A percentile compares a stretch with the other conserved stretches of the same genome.
phyloP scores from a whole-genome alignment of 2,329 filamentous ascomycete genomes.

The Penicillium sumatraense region DNA sequence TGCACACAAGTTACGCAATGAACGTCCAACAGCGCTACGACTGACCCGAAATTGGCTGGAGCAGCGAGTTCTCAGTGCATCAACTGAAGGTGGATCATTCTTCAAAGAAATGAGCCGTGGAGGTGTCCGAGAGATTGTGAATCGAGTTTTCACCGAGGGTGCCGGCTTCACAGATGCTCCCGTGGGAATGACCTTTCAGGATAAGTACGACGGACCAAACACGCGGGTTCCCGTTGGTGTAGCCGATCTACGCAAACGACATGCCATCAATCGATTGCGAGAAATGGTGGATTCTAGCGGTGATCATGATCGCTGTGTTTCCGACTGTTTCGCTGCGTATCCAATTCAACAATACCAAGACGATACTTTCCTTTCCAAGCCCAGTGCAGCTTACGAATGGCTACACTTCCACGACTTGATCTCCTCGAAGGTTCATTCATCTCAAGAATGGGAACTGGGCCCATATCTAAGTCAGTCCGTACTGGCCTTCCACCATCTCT shows the following conservation, averaged over 20 bases:
- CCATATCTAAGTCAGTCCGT: slow-evolving; percentile 86
- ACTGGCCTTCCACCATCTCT: slow-evolving; percentile 88
- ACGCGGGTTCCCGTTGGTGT: slow-evolving; percentile 55
- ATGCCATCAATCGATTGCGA: slow-evolving; percentile 61
- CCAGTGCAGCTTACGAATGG: slow-evolving; percentile 88
- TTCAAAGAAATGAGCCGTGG: slow-evolving; percentile 66
- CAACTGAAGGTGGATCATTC: slow-evolving; percentile 57
- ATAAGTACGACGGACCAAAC: slow-evolving; percentile 34
- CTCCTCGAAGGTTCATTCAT: slow-evolving; percentile 76
- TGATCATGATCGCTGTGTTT: slow-evolving; percentile 65
- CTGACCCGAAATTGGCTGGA: slow-evolving; percentile 66
- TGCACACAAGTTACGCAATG: slow-evolving; percentile 61
- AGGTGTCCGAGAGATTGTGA: slow-evolving; percentile 67
- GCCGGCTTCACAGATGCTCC: slow-evolving; percentile 61
- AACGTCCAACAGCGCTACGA: slow-evolving; percentile 42
- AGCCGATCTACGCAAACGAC: slow-evolving; percentile 63
- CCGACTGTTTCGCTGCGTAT: slow-evolving; percentile 82
- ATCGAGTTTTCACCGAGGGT: slow-evolving; percentile 68
- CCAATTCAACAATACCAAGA: slow-evolving; percentile 90
- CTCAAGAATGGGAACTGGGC: slow-evolving; percentile 89
- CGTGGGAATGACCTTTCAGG: slow-evolving; percentile 42
- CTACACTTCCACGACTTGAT: slow-evolving; percentile 88
- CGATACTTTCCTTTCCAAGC: slow-evolving; percentile 87
- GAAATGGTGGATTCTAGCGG: slow-evolving; percentile 68
- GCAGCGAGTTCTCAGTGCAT: slow-evolving; percentile 58